Evolutionary conservation across 768 basidiomycete genomes (phyloP).

Genomic region (Leucocoprinus birnbaumii): DNA sequence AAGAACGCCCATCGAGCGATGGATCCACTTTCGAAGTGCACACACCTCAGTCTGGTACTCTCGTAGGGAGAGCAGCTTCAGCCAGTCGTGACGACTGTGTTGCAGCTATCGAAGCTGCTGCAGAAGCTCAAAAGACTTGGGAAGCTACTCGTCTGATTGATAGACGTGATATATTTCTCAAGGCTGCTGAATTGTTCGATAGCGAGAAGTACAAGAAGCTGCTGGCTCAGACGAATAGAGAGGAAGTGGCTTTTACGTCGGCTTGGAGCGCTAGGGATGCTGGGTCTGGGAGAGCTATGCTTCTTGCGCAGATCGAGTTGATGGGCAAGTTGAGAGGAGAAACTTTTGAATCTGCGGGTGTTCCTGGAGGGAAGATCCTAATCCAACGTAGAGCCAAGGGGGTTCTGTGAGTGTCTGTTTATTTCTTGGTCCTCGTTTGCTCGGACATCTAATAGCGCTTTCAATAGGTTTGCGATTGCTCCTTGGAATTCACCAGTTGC

Average conservation of each 20-base stretch:
- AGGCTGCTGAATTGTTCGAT: conserved; percentile 43
- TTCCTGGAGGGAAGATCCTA: conserved; percentile 43
- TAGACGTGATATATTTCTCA: conserved; percentile 43
- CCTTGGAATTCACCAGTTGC: conserved; percentile 56
- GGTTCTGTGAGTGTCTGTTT: conserved; percentile 38
- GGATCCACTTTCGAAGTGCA: conserved; percentile 41
- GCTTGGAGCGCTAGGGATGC: conserved; percentile 27
- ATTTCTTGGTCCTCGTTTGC: conserved; percentile 42
- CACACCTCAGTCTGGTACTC: conserved; percentile 37
- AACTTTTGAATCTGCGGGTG: conserved; percentile 33
- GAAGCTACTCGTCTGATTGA: conserved; percentile 31
- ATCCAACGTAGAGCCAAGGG: conserved; percentile 47
- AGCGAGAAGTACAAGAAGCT: conserved; percentile 37
- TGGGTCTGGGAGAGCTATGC: conserved; percentile 14
- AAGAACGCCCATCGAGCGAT: conserved; percentile 29
- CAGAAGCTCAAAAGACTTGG: conserved; percentile 46
- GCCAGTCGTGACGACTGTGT: conserved; percentile 43
- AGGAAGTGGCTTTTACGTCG: conserved; percentile 37
- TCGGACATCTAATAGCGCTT: conserved; percentile 14
- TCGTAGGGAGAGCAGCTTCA: conserved; percentile 43
- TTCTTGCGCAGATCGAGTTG: conserved; percentile 32
- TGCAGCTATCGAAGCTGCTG: conserved; percentile 42
- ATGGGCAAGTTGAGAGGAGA: conserved; percentile 39
- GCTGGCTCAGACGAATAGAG: conserved; percentile 26
- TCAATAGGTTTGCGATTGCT: conserved; percentile 43